Base-by-base conservation (phyloP, 2,329 filamentous ascomycete genomes). In the Ilyonectria destructans region DNA sequence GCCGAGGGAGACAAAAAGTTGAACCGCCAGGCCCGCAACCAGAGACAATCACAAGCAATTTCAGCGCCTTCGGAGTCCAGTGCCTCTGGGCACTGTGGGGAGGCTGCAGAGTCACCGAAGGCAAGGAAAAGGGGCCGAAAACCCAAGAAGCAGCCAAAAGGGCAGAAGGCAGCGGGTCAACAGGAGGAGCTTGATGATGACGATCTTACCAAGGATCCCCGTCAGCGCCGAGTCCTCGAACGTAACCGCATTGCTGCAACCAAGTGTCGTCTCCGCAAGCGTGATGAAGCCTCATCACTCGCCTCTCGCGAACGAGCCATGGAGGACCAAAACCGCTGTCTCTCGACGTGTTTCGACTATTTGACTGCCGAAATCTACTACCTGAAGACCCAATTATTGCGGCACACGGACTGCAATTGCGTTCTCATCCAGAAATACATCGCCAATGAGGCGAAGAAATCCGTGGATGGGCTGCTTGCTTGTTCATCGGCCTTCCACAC, bases 161-260 rank as follows among this genome's bases (percentile, higher is more conserved):
- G 19, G 43, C 33, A 51, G 52, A 23, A 23, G 21, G 21, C 21
- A 23, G 21, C 21, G 21, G 21, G 26, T 5, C 57, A 62, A 29
- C 56, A 71, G 9, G 68, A 72, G 9, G 72, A 71, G 10, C 51
- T 71, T 15, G 72, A 75, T 23, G 21, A 23, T 21, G 70, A 74
- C 17, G 69, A 69, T 10, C 61, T 71, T n/a, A 69, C 73, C 29
- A 76, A 65, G 46, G 75, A 77, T 12, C 73, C 73, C 10, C 68
- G 71, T 17, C 73, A 74, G 12, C 69, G 73, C 48, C 76, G 71
- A 8, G 74, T 77, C 33, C 70, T 80, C 23, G 78, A 79, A 65
- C 78, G 78, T 12, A 79, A 80, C 58, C 72, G 78, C 57, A 73
- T 78, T 23, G 78, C 78, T 8, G 78, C 78, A 19, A 80, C 76